Conservation (phyloP, 768 basidiomycete genomes). For the Vishniacozyma victoriae region DNA sequence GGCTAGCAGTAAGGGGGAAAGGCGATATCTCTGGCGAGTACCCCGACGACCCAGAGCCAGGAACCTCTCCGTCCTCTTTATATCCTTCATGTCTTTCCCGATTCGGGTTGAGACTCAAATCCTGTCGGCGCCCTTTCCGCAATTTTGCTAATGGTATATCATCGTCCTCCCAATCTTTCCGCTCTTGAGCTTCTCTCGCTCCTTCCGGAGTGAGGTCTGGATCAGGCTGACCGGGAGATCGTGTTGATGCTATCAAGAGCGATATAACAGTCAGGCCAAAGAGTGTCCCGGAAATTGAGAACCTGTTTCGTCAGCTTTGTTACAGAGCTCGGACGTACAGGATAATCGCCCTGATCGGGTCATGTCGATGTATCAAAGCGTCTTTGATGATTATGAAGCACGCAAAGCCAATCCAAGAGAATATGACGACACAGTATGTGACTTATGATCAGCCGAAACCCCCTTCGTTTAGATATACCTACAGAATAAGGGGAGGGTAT, state of each 20-base stretch:
- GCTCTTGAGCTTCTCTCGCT: not conserved
- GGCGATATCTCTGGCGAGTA: slow-evolving; percentile 10
- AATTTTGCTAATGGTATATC: not conserved
- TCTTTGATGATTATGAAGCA: slow-evolving; percentile 23
- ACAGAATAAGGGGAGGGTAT: too few species aligned
- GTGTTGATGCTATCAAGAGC: slow-evolving; percentile 25
- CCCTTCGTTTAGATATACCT: too few species aligned
- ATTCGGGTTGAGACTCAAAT: not conserved
- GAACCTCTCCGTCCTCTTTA: not conserved
- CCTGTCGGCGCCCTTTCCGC: not conserved
- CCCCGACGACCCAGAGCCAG: not conserved
- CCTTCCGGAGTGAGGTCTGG: slow-evolving; percentile 14
- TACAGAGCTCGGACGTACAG: not conserved
- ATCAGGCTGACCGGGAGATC: slow-evolving; percentile 28
- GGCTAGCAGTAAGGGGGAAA: slow-evolving; percentile 18
- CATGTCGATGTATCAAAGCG: slow-evolving; percentile 16
- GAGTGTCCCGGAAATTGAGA: slow-evolving; percentile 26
- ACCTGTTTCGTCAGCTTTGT: slow-evolving; percentile 9
- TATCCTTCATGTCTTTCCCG: not conserved
- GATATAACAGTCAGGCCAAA: slow-evolving; percentile 28
- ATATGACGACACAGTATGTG: slow-evolving; percentile 20
- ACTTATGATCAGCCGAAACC: too few species aligned
- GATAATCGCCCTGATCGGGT: slow-evolving; percentile 1
- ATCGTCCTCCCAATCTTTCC: not conserved
- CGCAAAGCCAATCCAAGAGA: slow-evolving; percentile 29